Percentiles rank a stretch among this genome's conserved stretches.
Evolutionary conservation across 106 monocot species (phyloP).

Genomic region (Allium sativum): DNA sequence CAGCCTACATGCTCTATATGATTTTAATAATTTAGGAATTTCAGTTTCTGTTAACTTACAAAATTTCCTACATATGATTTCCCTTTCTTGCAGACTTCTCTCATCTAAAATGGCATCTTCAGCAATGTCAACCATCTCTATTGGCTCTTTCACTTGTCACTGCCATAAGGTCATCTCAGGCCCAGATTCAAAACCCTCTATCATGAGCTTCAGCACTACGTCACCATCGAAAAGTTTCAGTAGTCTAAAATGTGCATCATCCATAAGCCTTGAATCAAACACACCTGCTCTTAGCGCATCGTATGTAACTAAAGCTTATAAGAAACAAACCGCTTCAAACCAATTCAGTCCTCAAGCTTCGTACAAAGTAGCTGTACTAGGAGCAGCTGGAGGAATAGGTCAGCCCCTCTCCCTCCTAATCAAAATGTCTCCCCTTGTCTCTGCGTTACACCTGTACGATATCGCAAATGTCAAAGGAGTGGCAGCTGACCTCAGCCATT

Average conservation of each 20-base stretch:
- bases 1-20: too few species aligned
- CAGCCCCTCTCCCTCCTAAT: constrained; percentile 5
- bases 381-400: constrained; percentile 13
- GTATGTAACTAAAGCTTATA: background rate
- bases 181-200: background rate
- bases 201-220: constrained; percentile 2
- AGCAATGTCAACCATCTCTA: constrained; percentile 4
- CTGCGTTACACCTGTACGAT: constrained; percentile 6
- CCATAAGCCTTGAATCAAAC: constrained; percentile 8
- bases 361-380: constrained; percentile 8
- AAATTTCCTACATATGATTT: background rate
- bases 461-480: constrained; percentile 12
- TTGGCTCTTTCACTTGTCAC: background rate
- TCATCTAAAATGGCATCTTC: constrained; percentile 6
- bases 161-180: constrained; percentile 2
- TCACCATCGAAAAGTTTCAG: constrained; percentile 3
- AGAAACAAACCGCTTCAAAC: background rate
- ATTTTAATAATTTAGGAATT: too few species aligned
- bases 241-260: constrained; percentile 8
- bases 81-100: background rate
- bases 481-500: constrained; percentile 8
- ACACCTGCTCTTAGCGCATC: constrained; percentile 4
- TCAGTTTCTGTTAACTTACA: background rate
- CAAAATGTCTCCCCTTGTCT: constrained; percentile 13
- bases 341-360: constrained; percentile 8